Evolutionary conservation across 2,329 filamentous ascomycete genomes (phyloP).

Genomic region (Aphanocladium album): DNA sequence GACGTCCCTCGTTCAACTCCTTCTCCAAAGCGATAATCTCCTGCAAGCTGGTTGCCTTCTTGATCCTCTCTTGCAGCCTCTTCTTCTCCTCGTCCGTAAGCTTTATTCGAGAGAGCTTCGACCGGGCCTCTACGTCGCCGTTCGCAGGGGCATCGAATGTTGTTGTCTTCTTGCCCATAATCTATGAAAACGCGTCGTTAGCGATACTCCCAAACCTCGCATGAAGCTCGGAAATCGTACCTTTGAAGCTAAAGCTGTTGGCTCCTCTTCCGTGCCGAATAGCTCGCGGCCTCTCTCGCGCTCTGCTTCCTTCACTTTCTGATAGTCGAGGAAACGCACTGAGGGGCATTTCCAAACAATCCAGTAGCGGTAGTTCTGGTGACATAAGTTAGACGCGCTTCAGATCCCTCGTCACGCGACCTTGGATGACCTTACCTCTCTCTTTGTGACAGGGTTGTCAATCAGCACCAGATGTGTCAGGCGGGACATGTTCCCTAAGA

Average conservation of each 20-base stretch:
- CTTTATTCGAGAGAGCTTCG: slow-evolving; percentile 71
- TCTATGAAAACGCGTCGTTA: slow-evolving; percentile 37
- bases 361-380: slow-evolving; percentile 86
- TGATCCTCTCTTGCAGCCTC: slow-evolving; percentile 79
- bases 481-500: slow-evolving; percentile 61
- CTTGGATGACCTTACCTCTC: slow-evolving; percentile 64
- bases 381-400: not conserved
- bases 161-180: slow-evolving; percentile 78
- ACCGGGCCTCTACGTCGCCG: slow-evolving; percentile 36
- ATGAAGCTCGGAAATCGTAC: slow-evolving; percentile 30
- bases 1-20: slow-evolving; percentile 80
- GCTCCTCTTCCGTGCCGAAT: slow-evolving; percentile 74
- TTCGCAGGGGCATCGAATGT: slow-evolving; percentile 57
- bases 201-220: too few relatives aligned
- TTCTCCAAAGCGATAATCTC: slow-evolving; percentile 90
- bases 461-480: slow-evolving; percentile 76
- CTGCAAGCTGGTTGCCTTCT: slow-evolving; percentile 79
- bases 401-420: not conserved
- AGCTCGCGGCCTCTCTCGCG: slow-evolving; percentile 69
- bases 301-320: slow-evolving; percentile 85
- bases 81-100: slow-evolving; percentile 85
- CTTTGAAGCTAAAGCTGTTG: slow-evolving; percentile 73
- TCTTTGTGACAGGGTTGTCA: slow-evolving; percentile 87
- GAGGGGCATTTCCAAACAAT: slow-evolving; percentile 79
- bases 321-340: slow-evolving; percentile 87